Conservation (phyloP, 805 yeast genomes). For the Kazachstania martiniae region DNA sequence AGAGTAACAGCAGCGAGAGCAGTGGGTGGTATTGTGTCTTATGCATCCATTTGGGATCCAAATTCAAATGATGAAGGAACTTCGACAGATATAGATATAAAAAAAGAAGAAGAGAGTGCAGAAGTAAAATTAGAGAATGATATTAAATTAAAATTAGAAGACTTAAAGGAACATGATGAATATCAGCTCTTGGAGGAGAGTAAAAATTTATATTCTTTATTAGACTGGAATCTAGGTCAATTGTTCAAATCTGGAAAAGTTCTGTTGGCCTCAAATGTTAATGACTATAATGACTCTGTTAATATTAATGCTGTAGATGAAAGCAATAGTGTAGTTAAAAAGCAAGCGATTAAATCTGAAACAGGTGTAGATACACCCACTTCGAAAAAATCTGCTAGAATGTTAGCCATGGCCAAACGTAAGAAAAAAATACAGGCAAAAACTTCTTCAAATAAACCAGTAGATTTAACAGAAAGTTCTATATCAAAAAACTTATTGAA, state of each 20-base stretch:
- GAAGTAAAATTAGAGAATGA: conserved; percentile 26
- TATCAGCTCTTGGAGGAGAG: conserved; percentile 17
- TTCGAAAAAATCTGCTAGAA: conserved; percentile 50
- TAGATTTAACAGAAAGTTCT: conserved; percentile 64
- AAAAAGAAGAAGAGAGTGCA: conserved; percentile 18
- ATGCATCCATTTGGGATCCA: conserved; percentile 80
- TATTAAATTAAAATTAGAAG: conserved; percentile 23
- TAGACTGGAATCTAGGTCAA: conserved; percentile 21
- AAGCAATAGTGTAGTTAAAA: conserved; percentile 7
- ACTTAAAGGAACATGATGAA: conserved; percentile 14
- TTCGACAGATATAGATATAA: conserved; percentile 1
- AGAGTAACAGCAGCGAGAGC: conserved; percentile 92
- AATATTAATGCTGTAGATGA: conserved; percentile 4
- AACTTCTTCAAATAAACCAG: conserved; percentile 38
- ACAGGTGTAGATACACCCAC: conserved; percentile 5
- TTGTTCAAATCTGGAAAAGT: conserved; percentile 21
- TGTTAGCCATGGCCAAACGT: conserved; percentile 90
- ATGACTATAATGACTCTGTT: conserved; percentile 10
- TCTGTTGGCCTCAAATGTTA: conserved; percentile 19
- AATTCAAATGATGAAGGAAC: conserved; percentile 31
- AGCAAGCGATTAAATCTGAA: conserved; percentile 1
- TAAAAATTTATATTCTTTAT: conserved; percentile 12
- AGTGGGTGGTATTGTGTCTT: conserved; percentile 80
- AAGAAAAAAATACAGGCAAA: conserved; percentile 67
- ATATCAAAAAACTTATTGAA: conserved; percentile 36